These are phyloP conservation scores for Ganoderma sinense DNA, from an alignment of 1,284 basidiomycete species.

Conservation along the genomic window DNA sequence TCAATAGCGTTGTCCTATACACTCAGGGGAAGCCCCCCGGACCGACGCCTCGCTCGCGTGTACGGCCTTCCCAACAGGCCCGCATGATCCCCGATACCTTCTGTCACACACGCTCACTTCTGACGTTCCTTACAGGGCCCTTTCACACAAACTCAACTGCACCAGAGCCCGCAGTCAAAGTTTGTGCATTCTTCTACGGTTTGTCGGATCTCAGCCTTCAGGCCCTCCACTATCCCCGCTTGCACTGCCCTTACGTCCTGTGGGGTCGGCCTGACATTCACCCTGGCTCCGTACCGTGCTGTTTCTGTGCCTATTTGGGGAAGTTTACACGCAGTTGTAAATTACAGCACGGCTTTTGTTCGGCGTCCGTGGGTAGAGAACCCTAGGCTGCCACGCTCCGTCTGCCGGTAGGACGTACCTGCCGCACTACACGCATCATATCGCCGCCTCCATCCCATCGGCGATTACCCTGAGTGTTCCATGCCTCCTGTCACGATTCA, in stretches of 20 bases:
- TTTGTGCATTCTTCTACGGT: background rate
- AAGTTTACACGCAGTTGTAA: background rate
- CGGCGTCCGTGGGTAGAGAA: background rate
- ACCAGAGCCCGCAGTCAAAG: background rate
- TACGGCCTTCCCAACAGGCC: background rate
- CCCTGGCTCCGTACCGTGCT: background rate
- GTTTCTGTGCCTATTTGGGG: background rate
- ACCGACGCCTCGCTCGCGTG: background rate
- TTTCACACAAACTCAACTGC: background rate
- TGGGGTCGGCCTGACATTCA: background rate
- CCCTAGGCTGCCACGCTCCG: background rate
- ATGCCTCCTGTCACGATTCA: background rate
- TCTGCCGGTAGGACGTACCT: background rate
- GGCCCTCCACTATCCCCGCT: background rate
- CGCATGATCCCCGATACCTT: background rate
- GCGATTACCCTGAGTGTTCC: background rate
- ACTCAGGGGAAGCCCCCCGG: background rate
- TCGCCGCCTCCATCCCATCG: background rate
- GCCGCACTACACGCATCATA: background rate
- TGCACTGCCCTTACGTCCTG: background rate
- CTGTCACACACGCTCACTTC: conserved; percentile 1
- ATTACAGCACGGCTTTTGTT: background rate
- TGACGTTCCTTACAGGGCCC: background rate
- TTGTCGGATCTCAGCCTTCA: background rate
- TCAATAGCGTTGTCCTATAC: background rate